phyloP scores from a whole-genome alignment of 2,329 filamentous ascomycete genomes.

The Claviceps capensis region DNA sequence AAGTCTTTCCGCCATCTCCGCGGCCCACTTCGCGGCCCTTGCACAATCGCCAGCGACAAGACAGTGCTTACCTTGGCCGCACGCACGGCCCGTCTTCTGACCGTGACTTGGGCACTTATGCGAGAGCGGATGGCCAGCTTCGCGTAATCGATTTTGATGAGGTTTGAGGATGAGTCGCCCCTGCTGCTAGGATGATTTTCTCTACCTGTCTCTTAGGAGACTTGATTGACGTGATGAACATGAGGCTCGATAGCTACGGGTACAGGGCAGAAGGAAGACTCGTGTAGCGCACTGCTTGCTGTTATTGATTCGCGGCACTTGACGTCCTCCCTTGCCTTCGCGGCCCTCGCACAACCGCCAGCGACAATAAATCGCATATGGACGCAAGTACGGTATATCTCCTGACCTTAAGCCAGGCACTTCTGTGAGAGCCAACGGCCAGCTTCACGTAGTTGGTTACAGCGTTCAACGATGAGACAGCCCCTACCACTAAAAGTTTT shows the following conservation, averaged over 20 bases:
- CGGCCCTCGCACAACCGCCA: conserved; percentile 23
- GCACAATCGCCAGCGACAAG: conserved; percentile 24
- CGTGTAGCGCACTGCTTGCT: no score
- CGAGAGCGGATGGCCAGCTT: conserved; percentile 21
- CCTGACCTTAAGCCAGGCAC: conserved; percentile 18
- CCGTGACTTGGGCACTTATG: conserved; percentile 19
- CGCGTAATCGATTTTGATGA: conserved; percentile 17
- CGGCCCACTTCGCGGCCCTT: conserved; percentile 13
- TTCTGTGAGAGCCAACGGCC: conserved; percentile 23
- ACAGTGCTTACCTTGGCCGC: conserved; percentile 17
- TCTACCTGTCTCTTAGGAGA: background rate
- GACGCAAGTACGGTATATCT: conserved; percentile 11
- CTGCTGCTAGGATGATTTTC: background rate
- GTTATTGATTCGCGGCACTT: no score
- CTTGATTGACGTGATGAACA: no score
- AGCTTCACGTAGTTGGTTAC: conserved; percentile 17
- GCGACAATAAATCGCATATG: conserved; percentile 21
- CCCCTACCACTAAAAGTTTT: background rate
- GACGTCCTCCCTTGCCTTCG: conserved; percentile 5
- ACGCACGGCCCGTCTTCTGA: conserved; percentile 16
- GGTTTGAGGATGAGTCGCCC: background rate
- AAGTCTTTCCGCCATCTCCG: conserved; percentile 16
- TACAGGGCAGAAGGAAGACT: no score
- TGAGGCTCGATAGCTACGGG: no score
- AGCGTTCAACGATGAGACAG: conserved; percentile 7